A percentile compares a stretch with the other conserved stretches of the same genome.
phyloP scores from a whole-genome alignment of 2,329 filamentous ascomycete species.

The Fusarium equiseti region DNA sequence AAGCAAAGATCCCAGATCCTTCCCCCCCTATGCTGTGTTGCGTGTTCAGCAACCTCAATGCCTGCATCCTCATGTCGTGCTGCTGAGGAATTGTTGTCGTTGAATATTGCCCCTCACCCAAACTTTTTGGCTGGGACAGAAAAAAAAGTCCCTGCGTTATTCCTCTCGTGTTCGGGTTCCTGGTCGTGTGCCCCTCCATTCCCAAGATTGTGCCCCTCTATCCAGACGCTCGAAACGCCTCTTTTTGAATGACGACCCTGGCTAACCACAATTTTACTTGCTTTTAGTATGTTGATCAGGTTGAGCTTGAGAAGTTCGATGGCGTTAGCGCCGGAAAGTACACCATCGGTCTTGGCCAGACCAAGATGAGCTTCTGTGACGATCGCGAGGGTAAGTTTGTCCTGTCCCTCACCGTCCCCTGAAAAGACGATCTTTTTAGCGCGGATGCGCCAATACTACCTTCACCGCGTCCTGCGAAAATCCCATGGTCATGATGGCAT shows the following conservation, averaged over 20 bases:
- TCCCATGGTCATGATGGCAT: slow-evolving; percentile 15
- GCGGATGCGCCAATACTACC: slow-evolving; percentile 11
- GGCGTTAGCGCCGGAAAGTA: slow-evolving; percentile 86
- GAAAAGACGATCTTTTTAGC: slow-evolving; percentile 15
- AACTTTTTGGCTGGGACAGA: slow-evolving; percentile 31
- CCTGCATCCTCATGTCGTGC: slow-evolving; percentile 16
- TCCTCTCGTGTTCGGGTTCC: slow-evolving; percentile 29
- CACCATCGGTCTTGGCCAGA: slow-evolving; percentile 91
- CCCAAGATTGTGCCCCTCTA: slow-evolving; percentile 42
- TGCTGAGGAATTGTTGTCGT: slow-evolving; percentile 26
- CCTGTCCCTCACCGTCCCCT: slow-evolving; percentile 28
- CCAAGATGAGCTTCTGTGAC: slow-evolving; percentile 93
- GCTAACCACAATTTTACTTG: slow-evolving; percentile 44
- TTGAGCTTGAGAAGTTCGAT: slow-evolving; percentile 87
- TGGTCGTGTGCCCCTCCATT: slow-evolving; percentile 47
- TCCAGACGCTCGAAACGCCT: slow-evolving; percentile 28
- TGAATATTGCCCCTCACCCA: slow-evolving; percentile 39
- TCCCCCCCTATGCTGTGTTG: slow-evolving; percentile 16
- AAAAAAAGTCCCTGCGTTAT: slow-evolving; percentile 42
- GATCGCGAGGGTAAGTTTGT: slow-evolving; percentile 78
- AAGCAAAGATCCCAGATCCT: slow-evolving; percentile 50
- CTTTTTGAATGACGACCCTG: slow-evolving; percentile 37
- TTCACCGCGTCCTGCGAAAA: slow-evolving; percentile 6
- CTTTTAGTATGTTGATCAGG: slow-evolving; percentile 82
- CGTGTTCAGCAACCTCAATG: slow-evolving; percentile 18